These are phyloP conservation scores for Pseudocercospora macadamiae DNA, from an alignment of 2,329 filamentous ascomycete species.

Conservation along the genomic window DNA sequence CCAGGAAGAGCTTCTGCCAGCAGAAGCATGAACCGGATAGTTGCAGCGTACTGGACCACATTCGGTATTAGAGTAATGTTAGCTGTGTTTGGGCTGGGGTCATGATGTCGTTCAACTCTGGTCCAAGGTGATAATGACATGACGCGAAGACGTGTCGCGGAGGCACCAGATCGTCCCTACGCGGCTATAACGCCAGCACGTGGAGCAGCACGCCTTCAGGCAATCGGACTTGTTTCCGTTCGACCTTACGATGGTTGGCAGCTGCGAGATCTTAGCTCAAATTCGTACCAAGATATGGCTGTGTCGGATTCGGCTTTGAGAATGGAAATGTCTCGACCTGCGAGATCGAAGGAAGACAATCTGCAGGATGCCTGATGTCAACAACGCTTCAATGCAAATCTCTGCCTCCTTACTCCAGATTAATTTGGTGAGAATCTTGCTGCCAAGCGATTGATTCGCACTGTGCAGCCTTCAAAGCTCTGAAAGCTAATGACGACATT, in stretches of 20 bases:
- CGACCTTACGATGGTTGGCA: slow-evolving; percentile 1
- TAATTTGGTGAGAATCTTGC: not conserved
- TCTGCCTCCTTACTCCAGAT: not conserved
- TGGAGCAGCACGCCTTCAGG: slow-evolving; percentile 5
- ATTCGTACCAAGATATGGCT: slow-evolving; percentile 11
- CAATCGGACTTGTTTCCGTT: slow-evolving; percentile 5
- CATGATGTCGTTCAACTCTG: slow-evolving; percentile 20
- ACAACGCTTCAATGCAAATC: not conserved
- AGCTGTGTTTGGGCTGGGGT: slow-evolving; percentile 12
- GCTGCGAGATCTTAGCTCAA: slow-evolving; percentile 18
- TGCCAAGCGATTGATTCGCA: not conserved
- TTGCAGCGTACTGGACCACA: slow-evolving; percentile 2
- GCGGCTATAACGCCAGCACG: slow-evolving; percentile 10
- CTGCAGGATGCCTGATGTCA: not conserved
- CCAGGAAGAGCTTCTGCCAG: slow-evolving; percentile 12
- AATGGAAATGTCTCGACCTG: not conserved
- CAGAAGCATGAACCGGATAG: slow-evolving; percentile 4
- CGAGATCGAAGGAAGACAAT: not conserved
- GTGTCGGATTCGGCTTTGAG: not conserved
- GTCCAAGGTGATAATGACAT: slow-evolving; percentile 6
- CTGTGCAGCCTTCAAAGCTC: not conserved
- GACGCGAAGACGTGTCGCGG: slow-evolving; percentile 19
- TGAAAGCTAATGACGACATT: slow-evolving; percentile 6
- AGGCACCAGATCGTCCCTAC: slow-evolving; percentile 4
- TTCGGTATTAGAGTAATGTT: slow-evolving; percentile 8